Conservation (phyloP, 1,284 basidiomycete genomes). For the Puccinia novopanici region DNA sequence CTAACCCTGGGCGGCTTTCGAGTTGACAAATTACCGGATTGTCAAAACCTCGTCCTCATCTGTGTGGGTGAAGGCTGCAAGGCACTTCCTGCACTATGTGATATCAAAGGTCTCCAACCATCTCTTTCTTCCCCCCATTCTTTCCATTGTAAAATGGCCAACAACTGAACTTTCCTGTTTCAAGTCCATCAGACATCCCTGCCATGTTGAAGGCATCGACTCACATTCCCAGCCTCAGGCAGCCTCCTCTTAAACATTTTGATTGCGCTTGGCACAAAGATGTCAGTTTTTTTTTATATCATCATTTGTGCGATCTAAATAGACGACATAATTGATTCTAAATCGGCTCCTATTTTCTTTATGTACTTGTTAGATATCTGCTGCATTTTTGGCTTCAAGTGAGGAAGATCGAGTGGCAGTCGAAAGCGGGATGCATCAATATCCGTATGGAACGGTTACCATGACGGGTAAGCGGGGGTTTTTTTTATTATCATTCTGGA, state of each 20-base stretch:
- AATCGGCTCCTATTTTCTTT: background rate
- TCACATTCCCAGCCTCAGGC: conserved; percentile 5
- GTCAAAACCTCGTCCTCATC: conserved; percentile 35
- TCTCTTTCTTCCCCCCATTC: background rate
- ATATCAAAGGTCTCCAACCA: conserved; percentile 9
- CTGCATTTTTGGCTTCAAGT: background rate
- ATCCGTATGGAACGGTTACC: conserved; percentile 14
- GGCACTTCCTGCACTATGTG: background rate
- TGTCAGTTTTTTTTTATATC: conserved; percentile 3
- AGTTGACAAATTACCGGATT: conserved; percentile 26
- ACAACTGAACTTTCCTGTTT: background rate
- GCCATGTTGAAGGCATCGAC: conserved; percentile 33
- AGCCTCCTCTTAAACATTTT: background rate
- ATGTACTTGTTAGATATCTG: background rate
- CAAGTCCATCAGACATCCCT: conserved; percentile 10
- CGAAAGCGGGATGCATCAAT: background rate
- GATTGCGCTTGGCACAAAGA: conserved; percentile 21
- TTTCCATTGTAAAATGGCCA: background rate
- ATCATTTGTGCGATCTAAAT: background rate
- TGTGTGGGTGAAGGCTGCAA: conserved; percentile 34
- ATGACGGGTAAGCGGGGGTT: background rate
- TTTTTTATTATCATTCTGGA: no score
- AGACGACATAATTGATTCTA: no score
- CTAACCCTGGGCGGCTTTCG: background rate
- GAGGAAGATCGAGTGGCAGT: background rate